Percentiles rank a stretch among this genome's conserved stretches.
phyloP scores from a whole-genome alignment of 108 stramenopile species.

The Cyclotella sp. region DNA sequence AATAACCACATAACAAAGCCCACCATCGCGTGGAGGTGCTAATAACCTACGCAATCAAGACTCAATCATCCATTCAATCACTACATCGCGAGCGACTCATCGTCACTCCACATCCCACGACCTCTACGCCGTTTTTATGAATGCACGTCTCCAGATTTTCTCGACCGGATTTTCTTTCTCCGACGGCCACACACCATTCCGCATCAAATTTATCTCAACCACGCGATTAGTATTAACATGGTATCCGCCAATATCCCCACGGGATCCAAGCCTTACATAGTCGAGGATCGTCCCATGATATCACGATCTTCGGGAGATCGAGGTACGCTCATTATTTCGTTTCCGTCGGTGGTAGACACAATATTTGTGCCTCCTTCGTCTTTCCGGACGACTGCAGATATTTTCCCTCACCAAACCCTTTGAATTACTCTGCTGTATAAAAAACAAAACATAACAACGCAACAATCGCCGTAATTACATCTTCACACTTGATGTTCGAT shows the following conservation, averaged over 20 bases:
- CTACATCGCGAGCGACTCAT: no score
- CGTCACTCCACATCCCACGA: no score
- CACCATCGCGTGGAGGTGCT: no score
- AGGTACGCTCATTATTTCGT: conserved; percentile 19
- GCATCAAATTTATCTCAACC: neutral
- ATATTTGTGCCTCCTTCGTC: neutral
- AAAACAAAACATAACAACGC: neutral
- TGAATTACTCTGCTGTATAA: neutral
- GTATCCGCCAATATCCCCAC: conserved; percentile 20
- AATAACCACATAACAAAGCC: no score
- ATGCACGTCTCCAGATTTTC: neutral
- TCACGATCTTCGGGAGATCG: conserved; percentile 56
- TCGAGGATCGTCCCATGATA: conserved; percentile 62
- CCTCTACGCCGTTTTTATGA: neutral
- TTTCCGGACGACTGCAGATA: neutral
- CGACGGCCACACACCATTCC: neutral
- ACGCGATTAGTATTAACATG: neutral
- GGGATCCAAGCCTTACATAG: conserved; percentile 56
- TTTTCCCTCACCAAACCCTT: neutral
- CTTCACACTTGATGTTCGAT: neutral
- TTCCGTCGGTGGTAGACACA: neutral
- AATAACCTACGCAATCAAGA: no score
- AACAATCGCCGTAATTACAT: conserved; percentile 7
- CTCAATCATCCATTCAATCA: no score
- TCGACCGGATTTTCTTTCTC: neutral